Percentiles rank a stretch among this genome's conserved stretches.
phyloP scores from a whole-genome alignment of 805 yeast genomes.

The Candida peoriensis region DNA sequence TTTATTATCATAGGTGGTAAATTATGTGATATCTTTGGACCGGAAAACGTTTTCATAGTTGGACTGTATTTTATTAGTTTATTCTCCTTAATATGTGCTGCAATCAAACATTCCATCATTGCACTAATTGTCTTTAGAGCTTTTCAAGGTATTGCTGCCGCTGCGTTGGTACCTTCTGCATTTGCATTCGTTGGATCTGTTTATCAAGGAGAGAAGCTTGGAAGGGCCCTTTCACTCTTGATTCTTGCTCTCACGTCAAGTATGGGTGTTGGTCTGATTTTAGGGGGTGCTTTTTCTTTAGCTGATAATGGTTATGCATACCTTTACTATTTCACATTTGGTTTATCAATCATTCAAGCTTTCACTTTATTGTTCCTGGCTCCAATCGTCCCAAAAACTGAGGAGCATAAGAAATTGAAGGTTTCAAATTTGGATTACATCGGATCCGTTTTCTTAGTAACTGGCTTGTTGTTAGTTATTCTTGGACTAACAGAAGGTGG shows the following conservation, averaged over 20 bases:
- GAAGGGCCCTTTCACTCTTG: conserved; percentile 24
- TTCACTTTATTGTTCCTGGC: conserved; percentile 26
- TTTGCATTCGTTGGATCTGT: conserved; percentile 29
- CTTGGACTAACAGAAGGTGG: conserved; percentile 44
- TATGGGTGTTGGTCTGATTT: conserved; percentile 35
- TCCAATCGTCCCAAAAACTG: conserved; percentile 25
- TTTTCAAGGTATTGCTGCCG: conserved; percentile 39
- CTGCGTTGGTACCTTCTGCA: conserved; percentile 35
- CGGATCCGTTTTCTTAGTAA: conserved; percentile 30
- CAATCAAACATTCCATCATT: conserved; percentile 28
- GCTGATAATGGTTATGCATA: conserved; percentile 36
- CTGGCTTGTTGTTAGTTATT: conserved; percentile 33
- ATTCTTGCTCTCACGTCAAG: conserved; percentile 25
- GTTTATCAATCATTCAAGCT: conserved; percentile 19
- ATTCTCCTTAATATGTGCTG: conserved; percentile 31
- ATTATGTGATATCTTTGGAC: conserved; percentile 37
- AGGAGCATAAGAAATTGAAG: conserved; percentile 14
- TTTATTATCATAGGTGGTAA: conserved; percentile 40
- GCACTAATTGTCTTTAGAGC: conserved; percentile 39
- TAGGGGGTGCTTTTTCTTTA: conserved; percentile 41
- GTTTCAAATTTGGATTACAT: conserved; percentile 30
- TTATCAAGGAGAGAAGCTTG: conserved; percentile 25
- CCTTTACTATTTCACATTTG: conserved; percentile 34
- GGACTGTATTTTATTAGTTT: conserved; percentile 24
- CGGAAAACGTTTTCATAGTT: conserved; percentile 25